phyloP scores from a whole-genome alignment of 2,329 filamentous ascomycete genomes.

The Calonectria ilicicola region DNA sequence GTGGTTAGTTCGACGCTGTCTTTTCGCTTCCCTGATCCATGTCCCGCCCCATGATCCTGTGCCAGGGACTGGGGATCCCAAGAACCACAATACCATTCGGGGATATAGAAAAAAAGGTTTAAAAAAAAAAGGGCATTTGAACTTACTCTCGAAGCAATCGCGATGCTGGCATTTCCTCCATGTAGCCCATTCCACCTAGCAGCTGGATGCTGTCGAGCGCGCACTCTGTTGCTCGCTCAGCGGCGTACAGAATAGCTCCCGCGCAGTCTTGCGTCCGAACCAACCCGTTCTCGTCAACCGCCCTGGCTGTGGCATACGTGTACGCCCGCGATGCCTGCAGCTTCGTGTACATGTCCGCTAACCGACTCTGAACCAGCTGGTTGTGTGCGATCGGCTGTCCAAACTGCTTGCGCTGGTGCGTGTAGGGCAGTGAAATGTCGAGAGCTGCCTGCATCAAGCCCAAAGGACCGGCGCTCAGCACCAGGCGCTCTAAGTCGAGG shows the following conservation, averaged over 20 bases:
- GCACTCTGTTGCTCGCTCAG: constrained; percentile 89
- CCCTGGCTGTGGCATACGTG: constrained; percentile 84
- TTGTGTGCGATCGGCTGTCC: constrained; percentile 88
- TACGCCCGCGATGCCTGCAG: constrained; percentile 86
- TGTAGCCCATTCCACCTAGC: constrained; percentile 94
- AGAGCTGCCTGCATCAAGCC: constrained; percentile 95
- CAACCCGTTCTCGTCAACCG: constrained; percentile 79
- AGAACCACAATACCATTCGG: background rate
- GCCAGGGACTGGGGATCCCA: background rate
- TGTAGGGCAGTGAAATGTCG: constrained; percentile 88
- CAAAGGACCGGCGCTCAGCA: constrained; percentile 89
- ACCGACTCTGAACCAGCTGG: constrained; percentile 91
- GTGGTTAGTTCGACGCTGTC: constrained; percentile 36
- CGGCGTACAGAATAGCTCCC: constrained; percentile 92
- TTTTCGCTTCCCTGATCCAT: background rate
- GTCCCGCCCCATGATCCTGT: background rate
- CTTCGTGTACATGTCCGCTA: constrained; percentile 98
- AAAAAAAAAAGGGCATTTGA: background rate
- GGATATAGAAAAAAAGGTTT: background rate
- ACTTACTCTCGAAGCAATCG: constrained; percentile 79
- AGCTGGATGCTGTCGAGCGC: constrained; percentile 91
- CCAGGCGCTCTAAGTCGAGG: constrained; percentile 91
- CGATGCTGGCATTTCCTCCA: constrained; percentile 94
- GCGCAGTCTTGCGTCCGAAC: constrained; percentile 94
- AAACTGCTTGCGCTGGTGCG: constrained; percentile 91